These are phyloP conservation scores for Huntiella abstrusa DNA, from an alignment of 2,329 filamentous ascomycete genomes.

Conservation along the genomic window DNA sequence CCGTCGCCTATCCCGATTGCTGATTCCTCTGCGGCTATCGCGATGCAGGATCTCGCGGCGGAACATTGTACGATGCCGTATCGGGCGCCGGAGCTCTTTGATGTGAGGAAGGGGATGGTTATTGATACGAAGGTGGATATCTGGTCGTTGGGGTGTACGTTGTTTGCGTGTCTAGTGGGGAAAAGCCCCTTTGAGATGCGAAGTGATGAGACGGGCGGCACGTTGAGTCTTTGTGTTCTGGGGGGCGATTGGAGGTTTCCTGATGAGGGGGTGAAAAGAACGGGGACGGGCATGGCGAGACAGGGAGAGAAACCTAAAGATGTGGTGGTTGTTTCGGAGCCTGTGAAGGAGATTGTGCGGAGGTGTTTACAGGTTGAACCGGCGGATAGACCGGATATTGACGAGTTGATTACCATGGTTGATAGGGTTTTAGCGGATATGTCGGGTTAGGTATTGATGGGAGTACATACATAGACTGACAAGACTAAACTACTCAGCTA, in stretches of 20 bases:
- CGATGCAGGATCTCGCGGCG: constrained; percentile 82
- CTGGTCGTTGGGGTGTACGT: constrained; percentile 92
- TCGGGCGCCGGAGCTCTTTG: constrained; percentile 90
- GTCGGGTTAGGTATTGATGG: neutral
- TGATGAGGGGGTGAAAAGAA: constrained; percentile 48
- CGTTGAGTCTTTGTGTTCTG: constrained; percentile 76
- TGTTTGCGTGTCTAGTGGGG: constrained; percentile 89
- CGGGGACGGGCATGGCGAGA: constrained; percentile 17
- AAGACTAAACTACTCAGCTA: constrained; percentile 17
- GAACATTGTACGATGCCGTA: constrained; percentile 99
- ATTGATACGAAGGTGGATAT: constrained; percentile 97
- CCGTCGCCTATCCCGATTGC: constrained; percentile 78
- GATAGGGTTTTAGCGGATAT: constrained; percentile 47
- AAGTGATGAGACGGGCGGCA: constrained; percentile 88
- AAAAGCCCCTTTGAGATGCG: constrained; percentile 95
- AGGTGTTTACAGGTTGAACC: constrained; percentile 77
- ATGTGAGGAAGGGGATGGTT: constrained; percentile 80
- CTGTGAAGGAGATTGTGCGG: constrained; percentile 72
- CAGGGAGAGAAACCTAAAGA: constrained; percentile 8
- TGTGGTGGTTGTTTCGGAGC: constrained; percentile 46
- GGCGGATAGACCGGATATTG: constrained; percentile 67
- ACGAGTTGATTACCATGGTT: constrained; percentile 65
- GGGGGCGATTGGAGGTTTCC: constrained; percentile 95
- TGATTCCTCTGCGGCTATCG: constrained; percentile 72
- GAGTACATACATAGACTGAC: neutral